Percentiles rank a stretch among this genome's conserved stretches.
Conservation (phyloP, 2,329 filamentous ascomycete species). For the Aurifilum marmelostoma region DNA sequence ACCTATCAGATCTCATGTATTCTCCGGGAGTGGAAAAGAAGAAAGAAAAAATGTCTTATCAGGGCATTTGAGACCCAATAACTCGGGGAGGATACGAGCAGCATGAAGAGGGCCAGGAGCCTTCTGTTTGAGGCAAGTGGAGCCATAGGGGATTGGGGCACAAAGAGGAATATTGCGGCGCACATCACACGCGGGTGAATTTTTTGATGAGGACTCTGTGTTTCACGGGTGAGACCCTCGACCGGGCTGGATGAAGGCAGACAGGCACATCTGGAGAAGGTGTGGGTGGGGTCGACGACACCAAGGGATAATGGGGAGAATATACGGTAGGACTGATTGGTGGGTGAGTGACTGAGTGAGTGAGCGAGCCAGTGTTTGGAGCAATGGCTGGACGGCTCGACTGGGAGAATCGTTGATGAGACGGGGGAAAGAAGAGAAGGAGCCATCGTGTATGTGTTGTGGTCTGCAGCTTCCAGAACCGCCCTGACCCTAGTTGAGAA, state of each 20-base stretch:
- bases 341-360: not conserved
- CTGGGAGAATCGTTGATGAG: not conserved
- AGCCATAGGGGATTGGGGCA: not conserved
- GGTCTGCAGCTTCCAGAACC: not conserved
- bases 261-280: not conserved
- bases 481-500: not conserved
- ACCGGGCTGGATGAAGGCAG: not conserved
- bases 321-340: not conserved
- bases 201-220: conserved; percentile 12
- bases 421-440: not conserved
- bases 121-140: conserved; percentile 24
- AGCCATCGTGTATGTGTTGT: not conserved
- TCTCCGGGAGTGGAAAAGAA: not conserved
- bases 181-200: conserved; percentile 28
- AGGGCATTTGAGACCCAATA: not conserved
- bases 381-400: not conserved
- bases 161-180: conserved; percentile 9
- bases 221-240: conserved; percentile 22
- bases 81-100: not conserved
- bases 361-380: not conserved
- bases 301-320: not conserved
- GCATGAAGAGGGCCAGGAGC: conserved; percentile 11
- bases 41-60: not conserved
- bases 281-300: not conserved
- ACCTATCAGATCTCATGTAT: not conserved